Percentiles rank a stretch among this genome's conserved stretches.
phyloP scores from a whole-genome alignment of 768 basidiomycete genomes.

The Tricholoma bakamatsutake region DNA sequence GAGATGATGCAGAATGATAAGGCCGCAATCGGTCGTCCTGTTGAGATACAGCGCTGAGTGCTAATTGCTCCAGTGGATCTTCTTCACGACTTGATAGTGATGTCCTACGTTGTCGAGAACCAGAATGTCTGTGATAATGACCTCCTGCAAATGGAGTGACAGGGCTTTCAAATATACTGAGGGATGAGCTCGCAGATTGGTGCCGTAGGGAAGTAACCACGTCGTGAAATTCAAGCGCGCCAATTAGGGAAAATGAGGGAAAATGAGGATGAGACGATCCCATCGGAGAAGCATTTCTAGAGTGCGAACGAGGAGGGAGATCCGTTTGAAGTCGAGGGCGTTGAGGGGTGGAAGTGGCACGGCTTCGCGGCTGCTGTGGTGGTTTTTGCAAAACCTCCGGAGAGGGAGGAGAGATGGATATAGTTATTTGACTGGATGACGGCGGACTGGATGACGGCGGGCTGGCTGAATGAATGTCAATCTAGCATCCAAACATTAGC shows the following conservation, averaged over 20 bases:
- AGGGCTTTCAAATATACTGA: constrained; percentile 61
- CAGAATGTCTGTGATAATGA: constrained; percentile 50
- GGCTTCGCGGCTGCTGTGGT: constrained; percentile 26
- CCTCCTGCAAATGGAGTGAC: constrained; percentile 70
- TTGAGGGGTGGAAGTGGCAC: constrained; percentile 33
- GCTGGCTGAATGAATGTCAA: constrained; percentile 5
- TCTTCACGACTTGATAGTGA: constrained; percentile 28
- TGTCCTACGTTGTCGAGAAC: constrained; percentile 14
- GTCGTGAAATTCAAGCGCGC: constrained; percentile 93
- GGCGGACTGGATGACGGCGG: constrained; percentile 9
- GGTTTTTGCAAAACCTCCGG: constrained; percentile 20
- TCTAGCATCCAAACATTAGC: background rate
- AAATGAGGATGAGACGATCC: constrained; percentile 41
- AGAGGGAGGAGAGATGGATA: constrained; percentile 22
- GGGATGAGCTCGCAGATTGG: constrained; percentile 54
- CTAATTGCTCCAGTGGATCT: constrained; percentile 47
- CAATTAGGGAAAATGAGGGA: constrained; percentile 86
- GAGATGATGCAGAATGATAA: constrained; percentile 20
- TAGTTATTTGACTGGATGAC: constrained; percentile 7
- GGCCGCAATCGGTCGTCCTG: constrained; percentile 37
- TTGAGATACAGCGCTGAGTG: constrained; percentile 37
- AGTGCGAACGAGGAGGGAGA: constrained; percentile 34
- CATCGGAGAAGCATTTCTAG: constrained; percentile 48
- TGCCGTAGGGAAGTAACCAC: constrained; percentile 77
- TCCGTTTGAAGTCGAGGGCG: constrained; percentile 32